Base-by-base conservation (phyloP, 495 filamentous ascomycete species). In the Podospora pseudocomata region DNA sequence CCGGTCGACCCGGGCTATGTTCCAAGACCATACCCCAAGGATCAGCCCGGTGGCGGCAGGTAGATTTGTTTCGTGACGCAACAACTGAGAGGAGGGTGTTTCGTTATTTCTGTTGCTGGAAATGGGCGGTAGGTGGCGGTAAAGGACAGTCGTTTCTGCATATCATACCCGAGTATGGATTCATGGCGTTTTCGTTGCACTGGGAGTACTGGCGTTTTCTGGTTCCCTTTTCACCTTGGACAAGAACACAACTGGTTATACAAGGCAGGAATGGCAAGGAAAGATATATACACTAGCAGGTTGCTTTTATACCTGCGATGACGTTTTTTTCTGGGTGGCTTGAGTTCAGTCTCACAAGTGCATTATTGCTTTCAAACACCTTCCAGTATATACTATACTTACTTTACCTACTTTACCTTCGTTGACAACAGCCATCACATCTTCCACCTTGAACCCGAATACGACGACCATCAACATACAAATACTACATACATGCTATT, bases 1-100 rank as follows among this genome's bases (percentile, higher is more conserved):
- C 71, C 71, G 30, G 57, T 44, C 6, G 53, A 30, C 13, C 58
- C 68, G 11, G 64, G 56, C 9, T 20, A 59, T 20, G n/a, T 59
- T 9, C 26, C 56, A 4, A 27, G 16, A 5, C 30, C 30, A 32
- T 59, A 15, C 7, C 26, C 19, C 7, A 59, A 9, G 26, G 56
- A 20, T 9, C 19, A 59, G 7, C 26, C 13, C 7, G 26, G 19
- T 15, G 26, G 19, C 19, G 56, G 19, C 3, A 27, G 56, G 56
- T 59, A 27, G 56, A 27, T 20, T 58, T 18, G n/a, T 58, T 58
- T 20, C 2, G 15, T 49, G 39, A 49, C 30, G 30, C 30, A 49
- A 49, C 39, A 11, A 11, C 9, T 49, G 39, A 2, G 39, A 39
- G 39, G 39, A 13, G 39, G 2, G 39, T 1, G 39, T 5, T 49